Conservation (phyloP, 495 filamentous ascomycete species). For the Alectoria sarmentosa region DNA sequence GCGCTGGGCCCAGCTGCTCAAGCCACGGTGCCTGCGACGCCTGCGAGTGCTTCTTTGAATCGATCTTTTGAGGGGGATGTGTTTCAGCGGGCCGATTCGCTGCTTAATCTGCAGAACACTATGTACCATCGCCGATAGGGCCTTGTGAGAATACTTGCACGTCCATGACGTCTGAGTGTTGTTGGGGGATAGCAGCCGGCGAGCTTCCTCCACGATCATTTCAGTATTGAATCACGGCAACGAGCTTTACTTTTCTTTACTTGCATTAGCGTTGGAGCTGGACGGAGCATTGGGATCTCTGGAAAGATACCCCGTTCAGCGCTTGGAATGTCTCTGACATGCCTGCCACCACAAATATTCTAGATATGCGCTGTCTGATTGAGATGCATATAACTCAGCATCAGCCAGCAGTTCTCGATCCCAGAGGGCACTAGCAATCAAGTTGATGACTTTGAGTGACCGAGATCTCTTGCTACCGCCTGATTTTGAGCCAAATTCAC, state of each 20-base stretch:
- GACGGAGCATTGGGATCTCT: conserved; percentile 8
- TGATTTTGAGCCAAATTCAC: no score
- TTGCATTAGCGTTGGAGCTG: conserved; percentile 14
- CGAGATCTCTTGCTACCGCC: no score
- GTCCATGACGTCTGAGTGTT: neutral
- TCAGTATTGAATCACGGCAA: neutral
- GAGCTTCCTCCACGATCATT: neutral
- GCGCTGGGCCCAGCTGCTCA: conserved; percentile 83
- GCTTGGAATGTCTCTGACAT: neutral
- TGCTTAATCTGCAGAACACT: conserved; percentile 50
- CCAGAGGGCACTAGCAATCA: neutral
- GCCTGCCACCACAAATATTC: neutral
- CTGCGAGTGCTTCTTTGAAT: conserved; percentile 59
- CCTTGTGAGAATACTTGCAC: neutral
- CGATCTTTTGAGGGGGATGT: conserved; percentile 62
- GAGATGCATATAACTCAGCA: neutral
- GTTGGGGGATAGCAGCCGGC: neutral
- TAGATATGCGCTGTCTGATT: neutral
- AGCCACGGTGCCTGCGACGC: conserved; percentile 69
- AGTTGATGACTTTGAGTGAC: neutral
- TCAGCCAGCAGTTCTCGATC: neutral
- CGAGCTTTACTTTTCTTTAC: conserved; percentile 1
- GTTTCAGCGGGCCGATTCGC: conserved; percentile 65
- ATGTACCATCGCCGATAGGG: conserved; percentile 19
- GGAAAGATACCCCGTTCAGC: conserved; percentile 4